These are phyloP conservation scores for Grosmannia serpens DNA, from an alignment of 2,329 filamentous ascomycete genomes.

Conservation along the genomic window DNA sequence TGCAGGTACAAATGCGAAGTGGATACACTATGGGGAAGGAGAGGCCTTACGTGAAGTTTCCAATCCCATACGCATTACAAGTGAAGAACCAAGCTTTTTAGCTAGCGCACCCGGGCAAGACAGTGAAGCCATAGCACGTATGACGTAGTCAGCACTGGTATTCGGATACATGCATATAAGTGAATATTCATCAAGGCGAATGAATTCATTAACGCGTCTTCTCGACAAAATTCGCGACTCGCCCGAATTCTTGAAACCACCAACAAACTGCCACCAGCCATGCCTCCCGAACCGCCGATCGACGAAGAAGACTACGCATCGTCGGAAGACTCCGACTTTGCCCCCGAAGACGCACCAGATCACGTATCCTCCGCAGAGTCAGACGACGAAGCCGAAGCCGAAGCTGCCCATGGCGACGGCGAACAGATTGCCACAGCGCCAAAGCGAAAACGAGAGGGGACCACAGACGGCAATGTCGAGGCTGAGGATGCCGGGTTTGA, in stretches of 20 bases:
- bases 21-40: not conserved
- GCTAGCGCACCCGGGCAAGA: too few species aligned
- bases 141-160: not conserved
- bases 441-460: not conserved
- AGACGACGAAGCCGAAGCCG: slow-evolving; percentile 30
- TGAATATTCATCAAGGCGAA: not conserved
- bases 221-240: not conserved
- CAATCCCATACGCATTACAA: too few species aligned
- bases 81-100: too few species aligned
- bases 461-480: slow-evolving; percentile 15
- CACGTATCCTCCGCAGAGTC: slow-evolving; percentile 35
- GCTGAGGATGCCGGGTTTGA: slow-evolving; percentile 41
- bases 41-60: too few species aligned
- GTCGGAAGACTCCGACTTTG: slow-evolving; percentile 64
- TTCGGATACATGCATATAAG: not conserved
- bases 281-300: slow-evolving; percentile 31
- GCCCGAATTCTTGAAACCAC: not conserved
- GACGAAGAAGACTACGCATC: slow-evolving; percentile 49
- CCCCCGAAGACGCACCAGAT: slow-evolving; percentile 39
- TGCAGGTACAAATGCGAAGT: not conserved
- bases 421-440: not conserved
- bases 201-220: not conserved
- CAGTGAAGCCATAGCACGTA: not conserved
- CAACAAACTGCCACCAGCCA: slow-evolving; percentile 16
- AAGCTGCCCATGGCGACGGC: slow-evolving; percentile 6